Conservation (phyloP, 148 eudicot genomes). For the Cornus florida region DNA sequence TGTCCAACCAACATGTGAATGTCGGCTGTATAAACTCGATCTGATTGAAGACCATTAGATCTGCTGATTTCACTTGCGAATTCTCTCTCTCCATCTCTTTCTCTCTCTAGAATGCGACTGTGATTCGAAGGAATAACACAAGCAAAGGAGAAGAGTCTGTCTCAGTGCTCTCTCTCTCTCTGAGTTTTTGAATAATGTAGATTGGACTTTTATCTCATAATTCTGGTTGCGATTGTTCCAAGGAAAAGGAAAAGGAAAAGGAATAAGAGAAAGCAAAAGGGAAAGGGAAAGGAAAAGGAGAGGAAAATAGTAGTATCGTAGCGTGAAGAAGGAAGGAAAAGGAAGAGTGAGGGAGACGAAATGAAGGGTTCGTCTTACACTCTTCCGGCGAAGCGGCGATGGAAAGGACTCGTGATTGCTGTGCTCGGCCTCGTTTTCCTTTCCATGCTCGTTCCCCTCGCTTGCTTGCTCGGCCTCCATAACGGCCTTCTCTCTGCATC, state of each 20-base stretch:
- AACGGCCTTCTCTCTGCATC: conserved; percentile 57
- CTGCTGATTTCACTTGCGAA: no score
- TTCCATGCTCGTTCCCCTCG: conserved; percentile 93
- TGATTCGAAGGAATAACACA: not conserved
- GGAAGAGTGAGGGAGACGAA: not conserved
- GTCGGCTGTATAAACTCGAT: no score
- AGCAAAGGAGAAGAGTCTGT: not conserved
- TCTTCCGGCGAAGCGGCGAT: conserved; percentile 60
- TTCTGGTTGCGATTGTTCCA: not conserved
- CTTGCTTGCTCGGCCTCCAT: conserved; percentile 85
- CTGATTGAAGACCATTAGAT: no score
- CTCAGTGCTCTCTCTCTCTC: no score
- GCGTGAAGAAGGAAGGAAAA: not conserved
- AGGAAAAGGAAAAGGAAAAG: not conserved
- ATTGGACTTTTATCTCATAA: no score
- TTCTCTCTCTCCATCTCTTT: no score
- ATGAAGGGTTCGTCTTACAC: conserved; percentile 43
- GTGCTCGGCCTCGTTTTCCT: conserved; percentile 85
- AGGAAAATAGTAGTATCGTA: not conserved
- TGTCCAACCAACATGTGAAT: no score
- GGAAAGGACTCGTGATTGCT: conserved; percentile 79
- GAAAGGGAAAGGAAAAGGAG: not conserved
- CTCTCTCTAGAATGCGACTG: no score
- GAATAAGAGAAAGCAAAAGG: not conserved
- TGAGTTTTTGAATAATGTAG: not conserved